Evolutionary conservation across 371 early-diverging fungal genomes (phyloP), one percentile per base, ranked within the genome.

Genomic region (Pancytospora philotis): DNA sequence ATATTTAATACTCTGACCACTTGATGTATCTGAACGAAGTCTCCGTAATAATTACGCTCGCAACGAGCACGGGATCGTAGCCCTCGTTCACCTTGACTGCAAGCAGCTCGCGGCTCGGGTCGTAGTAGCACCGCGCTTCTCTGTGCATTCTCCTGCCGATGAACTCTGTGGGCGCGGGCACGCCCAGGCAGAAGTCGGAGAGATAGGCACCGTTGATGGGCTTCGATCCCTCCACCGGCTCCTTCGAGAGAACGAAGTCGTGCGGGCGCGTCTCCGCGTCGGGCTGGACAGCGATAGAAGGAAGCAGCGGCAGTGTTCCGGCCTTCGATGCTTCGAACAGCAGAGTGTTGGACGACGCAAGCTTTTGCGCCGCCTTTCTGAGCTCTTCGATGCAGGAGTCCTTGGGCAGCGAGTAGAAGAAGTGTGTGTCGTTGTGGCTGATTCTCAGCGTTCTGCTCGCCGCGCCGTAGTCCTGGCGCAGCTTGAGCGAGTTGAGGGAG

Each of bases 191-290:
- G 58, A 73, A 61, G 3, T 25, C 31, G 1, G 1, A 22, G 0
- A 19, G 4, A 38, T 27, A 19, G 22, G 30, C 52, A 34, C 53
- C 39, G 13, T 36, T n/a, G 32, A 73, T 55, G 48, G 62, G 45
- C 19, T 1, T 6, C 62, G 63, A 72, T 13, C 53, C 74, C 22
- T 28, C n/a, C 27, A 25, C 59, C 36, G 3, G 0, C 30, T n/a
- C 35, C 19, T 60, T 64, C n/a, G 69, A 61, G 3, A 73, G 62
- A 2, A 65, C 69, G 66, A 73, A 64, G 56, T 73, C 68, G 49
- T 63, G 64, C 36, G 67, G 62, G 36, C 51, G 30, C 58, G 55
- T 8, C 6, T 8, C 8, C 16, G 10, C 16, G 6, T 8, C 34
- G 8, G 55, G 8, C 19, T 30, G 8, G 6, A 53, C 36, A 30